Evolutionary conservation across 192 early-diverging fungal species (phyloP).

Genomic region (Mortierella alpina): DNA sequence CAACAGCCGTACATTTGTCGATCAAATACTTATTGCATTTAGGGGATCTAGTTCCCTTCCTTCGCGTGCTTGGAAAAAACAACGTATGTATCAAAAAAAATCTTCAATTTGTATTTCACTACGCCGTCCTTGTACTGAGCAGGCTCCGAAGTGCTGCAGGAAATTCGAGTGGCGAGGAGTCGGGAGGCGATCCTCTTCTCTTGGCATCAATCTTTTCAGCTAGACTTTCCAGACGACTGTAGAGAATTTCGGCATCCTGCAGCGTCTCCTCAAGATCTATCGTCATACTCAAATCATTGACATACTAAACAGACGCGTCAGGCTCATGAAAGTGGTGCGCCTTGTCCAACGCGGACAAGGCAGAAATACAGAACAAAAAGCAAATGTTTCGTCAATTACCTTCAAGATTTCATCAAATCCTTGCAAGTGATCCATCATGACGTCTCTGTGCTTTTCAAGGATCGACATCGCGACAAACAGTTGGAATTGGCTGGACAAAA

Average conservation of each 20-base stretch:
- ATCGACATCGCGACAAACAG: slow-evolving; percentile 97
- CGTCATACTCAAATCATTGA: slow-evolving; percentile 86
- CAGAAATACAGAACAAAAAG: too few relatives aligned
- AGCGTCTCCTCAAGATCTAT: slow-evolving; percentile 82
- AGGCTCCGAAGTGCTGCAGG: slow-evolving; percentile 1
- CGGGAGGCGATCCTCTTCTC: not conserved
- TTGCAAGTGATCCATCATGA: slow-evolving; percentile 81
- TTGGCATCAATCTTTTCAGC: slow-evolving; percentile 60
- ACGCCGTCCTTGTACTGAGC: not conserved
- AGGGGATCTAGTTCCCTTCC: too few relatives aligned
- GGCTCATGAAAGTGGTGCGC: not conserved
- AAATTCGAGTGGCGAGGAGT: slow-evolving; percentile 1
- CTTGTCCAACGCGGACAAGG: not conserved
- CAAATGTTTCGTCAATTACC: slow-evolving; percentile 51
- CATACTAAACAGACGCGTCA: slow-evolving; percentile 63
- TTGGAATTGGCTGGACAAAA: slow-evolving; percentile 83
- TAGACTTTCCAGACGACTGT: slow-evolving; percentile 67
- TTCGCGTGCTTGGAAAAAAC: too few relatives aligned
- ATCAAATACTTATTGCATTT: too few relatives aligned
- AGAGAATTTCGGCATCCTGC: slow-evolving; percentile 81
- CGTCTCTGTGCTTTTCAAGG: slow-evolving; percentile 85
- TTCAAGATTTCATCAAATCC: slow-evolving; percentile 96
- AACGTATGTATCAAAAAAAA: too few relatives aligned
- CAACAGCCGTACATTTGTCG: too few relatives aligned
- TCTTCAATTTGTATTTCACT: too few relatives aligned